Conservation (phyloP, 352 stramenopile genomes). For the Aphanomyces stellatus region DNA sequence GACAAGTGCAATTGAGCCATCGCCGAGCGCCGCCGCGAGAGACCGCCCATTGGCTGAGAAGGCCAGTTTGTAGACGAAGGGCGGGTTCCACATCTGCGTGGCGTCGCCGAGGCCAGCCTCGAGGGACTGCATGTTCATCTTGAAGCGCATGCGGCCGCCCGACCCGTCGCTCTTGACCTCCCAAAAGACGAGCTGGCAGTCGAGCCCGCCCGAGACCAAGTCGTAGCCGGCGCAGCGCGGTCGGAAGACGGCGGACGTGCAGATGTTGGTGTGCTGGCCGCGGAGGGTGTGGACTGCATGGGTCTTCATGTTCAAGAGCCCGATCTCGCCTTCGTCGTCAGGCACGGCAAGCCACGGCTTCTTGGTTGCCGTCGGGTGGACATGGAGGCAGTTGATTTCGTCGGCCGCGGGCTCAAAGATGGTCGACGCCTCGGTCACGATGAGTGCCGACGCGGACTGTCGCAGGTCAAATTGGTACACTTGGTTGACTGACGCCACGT, state of each 20-base stretch:
- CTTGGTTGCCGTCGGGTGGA: constrained; percentile 42
- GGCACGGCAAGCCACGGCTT: constrained; percentile 42
- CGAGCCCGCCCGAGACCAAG: constrained; percentile 59
- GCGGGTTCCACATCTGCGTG: constrained; percentile 67
- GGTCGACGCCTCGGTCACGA: constrained; percentile 41
- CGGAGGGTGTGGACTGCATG: constrained; percentile 49
- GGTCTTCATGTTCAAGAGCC: constrained; percentile 49
- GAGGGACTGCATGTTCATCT: constrained; percentile 47
- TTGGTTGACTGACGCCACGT: constrained; percentile 50
- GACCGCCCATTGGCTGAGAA: constrained; percentile 58
- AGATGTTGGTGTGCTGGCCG: constrained; percentile 62
- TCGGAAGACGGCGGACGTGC: constrained; percentile 53
- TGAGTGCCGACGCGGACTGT: constrained; percentile 32
- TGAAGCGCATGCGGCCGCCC: constrained; percentile 54
- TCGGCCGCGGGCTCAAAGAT: constrained; percentile 54
- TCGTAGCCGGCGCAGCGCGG: constrained; percentile 57
- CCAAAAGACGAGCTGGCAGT: constrained; percentile 65
- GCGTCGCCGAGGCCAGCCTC: constrained; percentile 15
- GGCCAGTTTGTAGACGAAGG: constrained; percentile 54
- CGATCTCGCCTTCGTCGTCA: constrained; percentile 61
- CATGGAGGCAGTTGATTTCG: constrained; percentile 54
- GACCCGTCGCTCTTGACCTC: constrained; percentile 59
- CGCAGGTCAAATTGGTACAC: constrained; percentile 64
- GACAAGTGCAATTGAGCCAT: constrained; percentile 50
- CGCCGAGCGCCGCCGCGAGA: constrained; percentile 52